Base-by-base conservation (phyloP, 2,329 filamentous ascomycete genomes). In the Xylaria sp. region DNA sequence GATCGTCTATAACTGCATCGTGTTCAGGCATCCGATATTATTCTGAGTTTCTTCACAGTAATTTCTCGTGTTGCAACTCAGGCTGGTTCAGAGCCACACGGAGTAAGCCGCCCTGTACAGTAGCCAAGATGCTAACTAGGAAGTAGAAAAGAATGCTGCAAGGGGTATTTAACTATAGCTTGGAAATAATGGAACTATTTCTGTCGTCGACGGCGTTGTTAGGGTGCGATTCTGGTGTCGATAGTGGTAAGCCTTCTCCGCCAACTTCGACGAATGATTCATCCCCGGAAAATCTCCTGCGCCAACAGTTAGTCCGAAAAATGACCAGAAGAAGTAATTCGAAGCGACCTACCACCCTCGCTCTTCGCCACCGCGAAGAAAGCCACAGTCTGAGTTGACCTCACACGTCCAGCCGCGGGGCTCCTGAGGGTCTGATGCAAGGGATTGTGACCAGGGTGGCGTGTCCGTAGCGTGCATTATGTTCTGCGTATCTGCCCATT, bases 321-420 rank as follows among this genome's bases (percentile, higher is more conserved):
- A 51, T n/a, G 15, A n/a, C 59, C 36, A 15, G 11, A 72, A 69
- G 59, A 65, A 65, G 48, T 23, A 61, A 63, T 36, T 33, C 38
- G 46, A 63, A n/a, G 42, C 33, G 44, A 84, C 87, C 79, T 76
- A 96, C 94, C 95, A 98, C 77, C 94, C 94, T 82, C 94, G 86
- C 81, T 98, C 95, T 75, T 92, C 91, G 7, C 95, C 95, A 63
- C 87, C 86, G 63, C 85, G 88, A 73, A 98, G 83, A 80, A 95
- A 97, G 68, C 87, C 90, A 76, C 94, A 97, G 79, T 97, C 93
- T 17, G 93, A 93, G 81, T 97, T 95, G 62, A 88, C 78, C 68
- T 89, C 86, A 77, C 93, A 94, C 48, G 88, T 85, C 95, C 95
- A 99, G 33, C 91, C 87, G 68, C 80, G 59, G 54, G 63, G 33